Base-by-base conservation (phyloP, 2,329 filamentous ascomycete genomes). In the Aspergillus udagawae region DNA sequence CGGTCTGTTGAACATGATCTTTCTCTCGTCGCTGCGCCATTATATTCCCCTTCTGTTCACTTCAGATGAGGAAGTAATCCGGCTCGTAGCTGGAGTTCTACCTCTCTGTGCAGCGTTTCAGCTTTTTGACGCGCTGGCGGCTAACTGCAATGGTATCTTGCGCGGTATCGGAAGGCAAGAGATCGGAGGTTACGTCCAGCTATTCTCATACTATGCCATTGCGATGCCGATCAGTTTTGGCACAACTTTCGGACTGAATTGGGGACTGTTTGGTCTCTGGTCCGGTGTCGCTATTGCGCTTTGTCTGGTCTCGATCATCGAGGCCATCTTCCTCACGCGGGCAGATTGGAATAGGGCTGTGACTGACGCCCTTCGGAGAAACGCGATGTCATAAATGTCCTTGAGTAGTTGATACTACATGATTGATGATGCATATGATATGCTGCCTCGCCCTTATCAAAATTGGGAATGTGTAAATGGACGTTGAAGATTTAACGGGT, bases 71-170 rank as follows among this genome's bases (percentile, higher is more conserved):
- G 86, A 87, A 49, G 90, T 93, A 53, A 83, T 90, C 59, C 78
- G 76, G 21, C 77, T 91, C 35, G 88, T 91, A 21, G 83, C 90
- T 0, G 73, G 76, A 2, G 84, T 91, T 2, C 81, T 97, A 38
- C 92, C 92, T 0, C 77, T 97, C 2, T 91, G 90, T 59, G 92
- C 92, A 0, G 83, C 91, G 1, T 95, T 97, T 81, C 92, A 97
- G 72, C 82, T 96, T 25, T 92, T 95, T 66, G 93, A 99, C 73
- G 86, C 89, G 1, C 73, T 96, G 20, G 86, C 90, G 0, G 84
- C 89, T 3, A 88, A 88, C 42, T 91, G 90, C 56, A 92, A 94
- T 67, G 93, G 92, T 28, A 81, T 97, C 42, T 81, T 97, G 28
- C 84, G 94, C 45, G 93, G 93, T 12, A 83, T 97, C 17, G 94